Evolutionary conservation across 2,329 filamentous ascomycete genomes (phyloP), one percentile per base, ranked within the genome.

Genomic region (Pseudopyrenochaeta lycopersici): DNA sequence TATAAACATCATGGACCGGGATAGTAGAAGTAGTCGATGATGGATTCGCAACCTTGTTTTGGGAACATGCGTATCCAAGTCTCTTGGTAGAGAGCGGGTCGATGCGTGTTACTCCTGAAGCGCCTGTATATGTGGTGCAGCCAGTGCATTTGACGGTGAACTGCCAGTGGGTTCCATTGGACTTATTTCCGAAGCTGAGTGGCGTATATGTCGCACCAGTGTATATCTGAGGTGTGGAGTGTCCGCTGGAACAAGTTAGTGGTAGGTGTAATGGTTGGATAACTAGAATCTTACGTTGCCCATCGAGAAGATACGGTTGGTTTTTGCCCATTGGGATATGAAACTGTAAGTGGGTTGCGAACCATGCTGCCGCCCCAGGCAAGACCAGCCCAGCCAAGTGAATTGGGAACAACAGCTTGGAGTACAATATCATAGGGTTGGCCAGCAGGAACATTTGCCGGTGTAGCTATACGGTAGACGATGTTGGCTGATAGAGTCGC

Each of bases 351-450:
- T 12, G 70, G 70, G 47, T 71, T 72, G 15, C 58, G 58, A n/a
- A 68, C 36, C 70, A 73, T 73, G 41, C 50, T 68, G 12, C 69
- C 69, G 17, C 69, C 70, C 64, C 66, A 72, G 1, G 69, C 69
- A 1, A 73, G 56, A 3, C 68, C 70, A 27, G 57, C 62, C 70
- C 70, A 73, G 14, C 69, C 70, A 4, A 72, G 62, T 4, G 53
- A 47, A 27, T 45, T 66, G 1, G 69, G 68, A 4, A 65, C 66
- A 18, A 71, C 55, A 29, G 68, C 62, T 52, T 73, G 70, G 11
- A 72, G 46, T 7, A 73, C 70, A 27, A 64, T 38, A 48, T 71
- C 66, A 47, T 67, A 73, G 1, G 66, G 39, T 30, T 56, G 45
- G 11, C 56, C 57, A 20, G 62, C 40, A 4, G 60, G 54, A 1